These are phyloP conservation scores for Silene conica DNA, from an alignment of 148 eudicot species.

Conservation along the genomic window DNA sequence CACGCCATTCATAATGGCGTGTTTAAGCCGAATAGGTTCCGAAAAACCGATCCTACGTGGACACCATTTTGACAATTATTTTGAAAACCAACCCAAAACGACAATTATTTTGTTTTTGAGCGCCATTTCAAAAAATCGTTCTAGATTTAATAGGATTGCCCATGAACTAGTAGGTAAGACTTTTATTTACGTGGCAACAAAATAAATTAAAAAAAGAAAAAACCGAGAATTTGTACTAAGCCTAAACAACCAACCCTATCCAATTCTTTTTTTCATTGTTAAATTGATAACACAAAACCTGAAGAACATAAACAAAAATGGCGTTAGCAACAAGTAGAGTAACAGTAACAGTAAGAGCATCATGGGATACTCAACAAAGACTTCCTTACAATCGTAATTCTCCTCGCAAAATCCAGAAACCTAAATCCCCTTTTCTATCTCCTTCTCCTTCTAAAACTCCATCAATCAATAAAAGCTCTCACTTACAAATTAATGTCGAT, in stretches of 20 bases:
- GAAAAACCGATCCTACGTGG: no score
- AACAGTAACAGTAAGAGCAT: constrained; percentile 35
- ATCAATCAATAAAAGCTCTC: constrained; percentile 19
- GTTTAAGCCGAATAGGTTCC: no score
- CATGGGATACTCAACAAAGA: constrained; percentile 61
- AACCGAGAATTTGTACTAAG: no score
- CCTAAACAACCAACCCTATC: neutral
- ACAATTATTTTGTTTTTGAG: no score
- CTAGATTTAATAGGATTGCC: no score
- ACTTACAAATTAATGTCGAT: constrained; percentile 36
- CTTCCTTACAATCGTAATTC: constrained; percentile 59
- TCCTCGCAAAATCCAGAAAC: constrained; percentile 33
- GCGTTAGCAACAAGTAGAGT: constrained; percentile 26
- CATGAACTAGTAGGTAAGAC: no score
- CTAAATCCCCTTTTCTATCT: constrained; percentile 19
- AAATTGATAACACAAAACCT: neutral
- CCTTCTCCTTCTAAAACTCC: constrained; percentile 12
- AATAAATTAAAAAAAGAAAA: no score
- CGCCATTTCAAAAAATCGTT: no score
- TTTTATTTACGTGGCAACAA: no score
- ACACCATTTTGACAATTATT: no score
- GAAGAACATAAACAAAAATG: constrained; percentile 17
- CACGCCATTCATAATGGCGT: no score
- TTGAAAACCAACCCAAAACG: no score
- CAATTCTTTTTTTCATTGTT: neutral